Base-by-base conservation (phyloP, 2,329 filamentous ascomycete species). In the Stachybotrys chartarum region DNA sequence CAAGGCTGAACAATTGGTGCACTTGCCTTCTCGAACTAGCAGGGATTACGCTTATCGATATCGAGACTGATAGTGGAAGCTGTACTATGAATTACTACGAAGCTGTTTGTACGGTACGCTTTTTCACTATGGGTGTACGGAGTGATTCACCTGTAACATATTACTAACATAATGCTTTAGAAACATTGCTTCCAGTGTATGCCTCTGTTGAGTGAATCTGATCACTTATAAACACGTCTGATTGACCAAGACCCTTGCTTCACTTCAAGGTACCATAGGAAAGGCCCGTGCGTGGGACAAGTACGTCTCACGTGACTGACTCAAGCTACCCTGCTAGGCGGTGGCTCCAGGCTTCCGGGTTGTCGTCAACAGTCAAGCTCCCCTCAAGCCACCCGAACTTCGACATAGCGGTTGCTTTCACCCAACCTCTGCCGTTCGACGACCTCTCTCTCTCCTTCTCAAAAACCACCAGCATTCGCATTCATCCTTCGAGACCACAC, bases 291-390 rank as follows among this genome's bases (percentile, higher is more conserved):
- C 24, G 24, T 24, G 24, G 24, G 10, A 8, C 48, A 24, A 30
- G 30, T 3, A n/a, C 48, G 39, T 30, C 1, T 0, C 64, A 66
- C 64, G 64, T 66, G 64, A 66, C 57, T 46, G 65, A 56, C 66
- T 62, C 65, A 64, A 67, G 64, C 59, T 65, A 61, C 60, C 63
- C 64, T 42, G 35, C 10, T 42, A 42, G 35, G 35, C 45, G 16
- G 45, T 47, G 45, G 45, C 45, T 47, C 64, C 54, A 66, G 66
- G 66, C 64, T 70, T 59, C 67, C 66, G 66, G 59, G 61, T 63
- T 68, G 65, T 63, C 67, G 66, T 69, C 67, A 66, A 70, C 67
- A 64, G 60, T 57, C 48, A 52, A 56, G 59, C 61, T 63, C 52
- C 45, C 45, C 45, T 47, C 45, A n/a, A 47, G 17, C 45, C 18